Conservation (phyloP, 495 filamentous ascomycete species). For the Penicillium salamii region DNA sequence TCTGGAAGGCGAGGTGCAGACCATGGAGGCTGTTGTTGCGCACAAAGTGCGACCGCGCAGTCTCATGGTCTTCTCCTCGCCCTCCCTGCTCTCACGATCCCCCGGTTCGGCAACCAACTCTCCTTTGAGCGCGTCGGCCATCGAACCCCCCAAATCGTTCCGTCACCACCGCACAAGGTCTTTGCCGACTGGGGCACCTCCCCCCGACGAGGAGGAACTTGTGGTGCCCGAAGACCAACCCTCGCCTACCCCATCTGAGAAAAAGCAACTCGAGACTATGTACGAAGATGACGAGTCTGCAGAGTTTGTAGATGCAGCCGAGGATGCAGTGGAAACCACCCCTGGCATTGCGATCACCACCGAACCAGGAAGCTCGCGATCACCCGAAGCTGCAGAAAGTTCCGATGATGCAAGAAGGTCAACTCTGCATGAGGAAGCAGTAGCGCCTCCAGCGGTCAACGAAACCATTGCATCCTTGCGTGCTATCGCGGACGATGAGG, state of each 20-base stretch:
- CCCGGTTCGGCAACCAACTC: constrained; percentile 31
- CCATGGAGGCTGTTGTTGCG: constrained; percentile 44
- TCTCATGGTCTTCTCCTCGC: constrained; percentile 50
- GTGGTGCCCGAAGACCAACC: constrained; percentile 13
- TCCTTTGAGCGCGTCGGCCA: constrained; percentile 27
- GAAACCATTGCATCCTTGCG: constrained; percentile 24
- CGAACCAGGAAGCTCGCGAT: constrained; percentile 4
- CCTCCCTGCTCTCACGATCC: constrained; percentile 30
- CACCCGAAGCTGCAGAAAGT: constrained; percentile 6
- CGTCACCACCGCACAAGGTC: constrained; percentile 55
- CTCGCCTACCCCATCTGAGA: constrained; percentile 32
- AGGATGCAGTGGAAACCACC: constrained; percentile 4
- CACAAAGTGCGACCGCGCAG: constrained; percentile 62
- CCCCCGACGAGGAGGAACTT: constrained; percentile 17
- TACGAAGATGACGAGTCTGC: constrained; percentile 40
- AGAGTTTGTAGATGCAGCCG: constrained; percentile 27
- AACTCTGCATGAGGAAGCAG: constrained; percentile 24
- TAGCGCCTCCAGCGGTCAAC: constrained; percentile 12
- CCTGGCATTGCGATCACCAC: constrained; percentile 25
- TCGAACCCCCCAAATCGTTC: constrained; percentile 17
- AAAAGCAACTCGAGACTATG: constrained; percentile 39
- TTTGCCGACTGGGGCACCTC: constrained; percentile 40
- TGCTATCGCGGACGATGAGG: constrained; percentile 14
- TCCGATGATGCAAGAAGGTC: constrained; percentile 22
- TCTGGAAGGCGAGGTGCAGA: constrained; percentile 57